Conservation (phyloP, 2,329 filamentous ascomycete genomes). For the Stagonosporopsis cucurbitacearum region DNA sequence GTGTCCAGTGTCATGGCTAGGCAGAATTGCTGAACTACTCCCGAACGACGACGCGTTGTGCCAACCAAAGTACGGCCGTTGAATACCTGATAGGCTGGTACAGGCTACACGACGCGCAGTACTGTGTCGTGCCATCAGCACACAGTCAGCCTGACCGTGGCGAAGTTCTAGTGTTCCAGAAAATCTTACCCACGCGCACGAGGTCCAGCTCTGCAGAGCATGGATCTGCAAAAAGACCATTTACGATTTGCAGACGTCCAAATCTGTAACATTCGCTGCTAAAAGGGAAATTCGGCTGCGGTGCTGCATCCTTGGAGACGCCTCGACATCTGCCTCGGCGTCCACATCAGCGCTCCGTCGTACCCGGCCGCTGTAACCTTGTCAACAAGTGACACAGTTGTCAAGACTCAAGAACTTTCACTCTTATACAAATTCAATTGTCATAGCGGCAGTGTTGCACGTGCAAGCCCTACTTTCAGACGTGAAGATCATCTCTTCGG, state of each 20-base stretch:
- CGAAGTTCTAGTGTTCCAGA: not conserved
- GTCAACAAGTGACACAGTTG: too few species aligned
- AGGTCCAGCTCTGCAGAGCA: not conserved
- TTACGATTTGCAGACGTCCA: too few species aligned
- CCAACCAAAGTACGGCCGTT: too few species aligned
- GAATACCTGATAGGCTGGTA: too few species aligned
- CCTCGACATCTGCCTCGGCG: not conserved
- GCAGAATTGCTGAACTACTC: not conserved
- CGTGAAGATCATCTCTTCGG: too few species aligned
- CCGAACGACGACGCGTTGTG: too few species aligned
- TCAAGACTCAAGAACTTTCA: not conserved
- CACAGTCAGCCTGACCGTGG: not conserved
- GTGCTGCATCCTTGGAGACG: not conserved
- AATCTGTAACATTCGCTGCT: not conserved
- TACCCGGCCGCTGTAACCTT: not conserved
- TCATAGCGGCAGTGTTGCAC: too few species aligned
- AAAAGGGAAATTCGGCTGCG: not conserved
- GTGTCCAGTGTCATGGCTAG: not conserved
- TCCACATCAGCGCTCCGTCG: not conserved
- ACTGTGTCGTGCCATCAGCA: not conserved
- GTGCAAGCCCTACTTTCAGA: not conserved
- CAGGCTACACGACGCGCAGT: not conserved
- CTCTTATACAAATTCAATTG: too few species aligned
- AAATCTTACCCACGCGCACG: not conserved
- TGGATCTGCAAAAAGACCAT: not conserved